Percentiles rank a stretch among this genome's conserved stretches.
These are phyloP conservation scores for Suhomyces panamericanus DNA, from an alignment of 1,139 yeast species.

Conservation along the genomic window DNA sequence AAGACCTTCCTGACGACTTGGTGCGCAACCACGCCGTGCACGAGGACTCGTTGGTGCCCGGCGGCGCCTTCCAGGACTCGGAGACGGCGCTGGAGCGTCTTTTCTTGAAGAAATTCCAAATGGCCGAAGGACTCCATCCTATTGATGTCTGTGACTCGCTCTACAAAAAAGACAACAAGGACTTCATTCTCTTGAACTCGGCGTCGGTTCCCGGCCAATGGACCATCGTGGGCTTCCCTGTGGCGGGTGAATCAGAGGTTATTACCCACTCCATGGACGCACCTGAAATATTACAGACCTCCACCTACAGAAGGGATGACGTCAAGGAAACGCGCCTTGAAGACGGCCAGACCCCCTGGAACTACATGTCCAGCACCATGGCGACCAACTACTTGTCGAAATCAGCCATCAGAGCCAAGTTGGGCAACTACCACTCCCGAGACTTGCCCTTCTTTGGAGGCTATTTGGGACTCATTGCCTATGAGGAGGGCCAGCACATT, in stretches of 20 bases:
- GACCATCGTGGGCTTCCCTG: slow-evolving; percentile 82
- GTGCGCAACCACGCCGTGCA: slow-evolving; percentile 19
- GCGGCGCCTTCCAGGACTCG: slow-evolving; percentile 9
- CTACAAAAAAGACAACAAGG: slow-evolving; percentile 16
- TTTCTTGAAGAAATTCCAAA: slow-evolving; percentile 19
- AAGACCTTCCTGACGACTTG: slow-evolving; percentile 12
- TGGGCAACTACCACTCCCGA: slow-evolving; percentile 14
- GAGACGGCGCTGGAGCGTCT: slow-evolving; percentile 8
- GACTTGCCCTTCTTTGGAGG: slow-evolving; percentile 85
- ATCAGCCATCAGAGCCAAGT: slow-evolving; percentile 10
- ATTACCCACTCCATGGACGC: slow-evolving; percentile 64
- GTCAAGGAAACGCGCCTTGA: slow-evolving; percentile 12
- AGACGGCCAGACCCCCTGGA: slow-evolving; percentile 42
- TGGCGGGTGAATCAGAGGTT: slow-evolving; percentile 49
- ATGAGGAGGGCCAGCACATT: slow-evolving; percentile 73
- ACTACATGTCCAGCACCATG: slow-evolving; percentile 53
- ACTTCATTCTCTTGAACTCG: slow-evolving; percentile 66
- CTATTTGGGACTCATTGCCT: slow-evolving; percentile 76
- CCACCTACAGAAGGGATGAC: slow-evolving; percentile 17
- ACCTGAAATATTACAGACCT: slow-evolving; percentile 22
- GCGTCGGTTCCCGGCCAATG: slow-evolving; percentile 82
- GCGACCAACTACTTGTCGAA: slow-evolving; percentile 20
- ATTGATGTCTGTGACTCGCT: slow-evolving; percentile 54
- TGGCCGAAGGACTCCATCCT: slow-evolving; percentile 23
- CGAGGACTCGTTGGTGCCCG: slow-evolving; percentile 18